A percentile compares a stretch with the other conserved stretches of the same genome.
phyloP scores from a whole-genome alignment of 2,329 filamentous ascomycete species.

The Lachnellula arida region DNA sequence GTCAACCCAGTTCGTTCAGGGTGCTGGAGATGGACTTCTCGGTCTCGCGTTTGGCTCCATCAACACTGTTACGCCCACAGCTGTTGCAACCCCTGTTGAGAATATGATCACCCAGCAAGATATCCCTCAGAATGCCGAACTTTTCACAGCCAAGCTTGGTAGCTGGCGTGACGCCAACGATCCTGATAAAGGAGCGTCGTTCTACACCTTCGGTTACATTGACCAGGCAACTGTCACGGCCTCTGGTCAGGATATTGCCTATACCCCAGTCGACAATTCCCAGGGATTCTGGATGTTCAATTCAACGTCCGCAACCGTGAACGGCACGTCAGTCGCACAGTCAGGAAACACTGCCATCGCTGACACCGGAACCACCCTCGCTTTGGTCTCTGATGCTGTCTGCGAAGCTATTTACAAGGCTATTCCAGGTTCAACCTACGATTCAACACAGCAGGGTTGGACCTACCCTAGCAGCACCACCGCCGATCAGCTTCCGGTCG shows the following conservation, averaged over 20 bases:
- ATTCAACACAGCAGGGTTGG: constrained; percentile 55
- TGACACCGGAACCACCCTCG: constrained; percentile 68
- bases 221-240: constrained; percentile 56
- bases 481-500: constrained; percentile 49
- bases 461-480: constrained; percentile 53
- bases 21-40: constrained; percentile 58
- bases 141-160: constrained; percentile 57
- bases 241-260: constrained; percentile 51
- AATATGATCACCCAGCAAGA: constrained; percentile 60
- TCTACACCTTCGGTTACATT: constrained; percentile 72
- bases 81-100: constrained; percentile 59
- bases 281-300: constrained; percentile 66
- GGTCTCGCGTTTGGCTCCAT: constrained; percentile 61
- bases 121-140: constrained; percentile 43
- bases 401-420: constrained; percentile 58
- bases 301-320: constrained; percentile 52
- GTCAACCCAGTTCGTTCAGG: constrained; percentile 52
- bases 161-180: constrained; percentile 47
- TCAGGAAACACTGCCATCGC: constrained; percentile 61
- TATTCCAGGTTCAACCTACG: constrained; percentile 57
- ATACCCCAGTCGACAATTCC: constrained; percentile 57
- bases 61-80: constrained; percentile 54
- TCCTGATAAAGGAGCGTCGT: constrained; percentile 42
- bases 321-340: constrained; percentile 47
- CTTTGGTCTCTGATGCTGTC: constrained; percentile 56